phyloP scores from a whole-genome alignment of 768 basidiomycete species.

The Podaxis carcinomalis region DNA sequence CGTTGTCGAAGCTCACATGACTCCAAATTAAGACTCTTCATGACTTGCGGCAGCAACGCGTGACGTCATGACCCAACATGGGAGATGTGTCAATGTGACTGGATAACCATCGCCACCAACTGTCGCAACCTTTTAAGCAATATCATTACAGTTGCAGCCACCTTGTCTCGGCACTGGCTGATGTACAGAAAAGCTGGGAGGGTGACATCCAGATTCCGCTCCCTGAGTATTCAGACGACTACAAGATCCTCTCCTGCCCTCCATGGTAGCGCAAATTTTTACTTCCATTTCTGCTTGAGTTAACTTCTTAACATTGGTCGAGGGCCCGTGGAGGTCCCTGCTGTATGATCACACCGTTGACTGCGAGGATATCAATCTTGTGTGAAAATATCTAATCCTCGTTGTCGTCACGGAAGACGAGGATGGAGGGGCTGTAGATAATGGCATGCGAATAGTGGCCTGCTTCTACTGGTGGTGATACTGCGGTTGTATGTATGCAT shows the following conservation, averaged over 20 bases:
- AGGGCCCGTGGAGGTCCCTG: neutral
- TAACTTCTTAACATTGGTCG: neutral
- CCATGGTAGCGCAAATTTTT: constrained; percentile 44
- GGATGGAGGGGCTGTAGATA: constrained; percentile 62
- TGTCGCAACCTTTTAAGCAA: too few relatives aligned
- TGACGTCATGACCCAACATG: too few relatives aligned
- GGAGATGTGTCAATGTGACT: too few relatives aligned
- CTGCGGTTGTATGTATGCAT: constrained; percentile 52
- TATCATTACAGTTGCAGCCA: too few relatives aligned
- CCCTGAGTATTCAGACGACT: constrained; percentile 55
- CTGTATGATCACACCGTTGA: constrained; percentile 50
- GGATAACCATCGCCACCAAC: too few relatives aligned
- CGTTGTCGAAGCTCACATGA: too few relatives aligned
- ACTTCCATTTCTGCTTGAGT: constrained; percentile 16
- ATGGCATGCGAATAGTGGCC: constrained; percentile 70
- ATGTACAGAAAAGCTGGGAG: too few relatives aligned
- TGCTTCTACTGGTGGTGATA: constrained; percentile 31
- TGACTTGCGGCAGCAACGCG: too few relatives aligned
- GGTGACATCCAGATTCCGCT: constrained; percentile 30
- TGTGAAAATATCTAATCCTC: constrained; percentile 52
- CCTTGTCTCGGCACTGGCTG: too few relatives aligned
- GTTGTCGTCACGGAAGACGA: constrained; percentile 53
- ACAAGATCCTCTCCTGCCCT: constrained; percentile 53
- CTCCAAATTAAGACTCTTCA: too few relatives aligned
- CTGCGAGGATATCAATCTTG: constrained; percentile 61